Conservation (phyloP, 768 basidiomycete species). For the Tylopilus balloui region DNA sequence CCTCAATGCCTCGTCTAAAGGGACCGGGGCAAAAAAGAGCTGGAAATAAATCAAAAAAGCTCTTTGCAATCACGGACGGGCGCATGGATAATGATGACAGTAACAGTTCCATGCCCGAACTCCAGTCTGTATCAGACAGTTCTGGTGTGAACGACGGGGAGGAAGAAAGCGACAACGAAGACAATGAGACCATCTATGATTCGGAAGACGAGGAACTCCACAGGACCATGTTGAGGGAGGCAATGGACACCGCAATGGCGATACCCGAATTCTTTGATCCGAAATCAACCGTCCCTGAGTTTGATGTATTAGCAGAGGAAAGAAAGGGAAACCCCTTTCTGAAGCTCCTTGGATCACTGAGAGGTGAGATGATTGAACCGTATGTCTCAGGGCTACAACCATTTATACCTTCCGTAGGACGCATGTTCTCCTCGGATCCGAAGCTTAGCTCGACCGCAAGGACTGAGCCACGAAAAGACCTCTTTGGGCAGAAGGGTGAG, state of each 20-base stretch:
- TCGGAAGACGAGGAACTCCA: slow-evolving; percentile 67
- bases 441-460: slow-evolving; percentile 40
- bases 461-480: slow-evolving; percentile 30
- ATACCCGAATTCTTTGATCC: slow-evolving; percentile 56
- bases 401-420: slow-evolving; percentile 41
- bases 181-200: slow-evolving; percentile 50
- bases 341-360: slow-evolving; percentile 66
- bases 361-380: slow-evolving; percentile 43
- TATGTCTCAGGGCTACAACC: not conserved
- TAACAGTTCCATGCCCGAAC: slow-evolving; percentile 58
- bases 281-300: slow-evolving; percentile 41
- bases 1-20: slow-evolving; percentile 6
- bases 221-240: slow-evolving; percentile 57
- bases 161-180: slow-evolving; percentile 32
- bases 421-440: slow-evolving; percentile 52
- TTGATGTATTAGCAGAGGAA: slow-evolving; percentile 42
- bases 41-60: slow-evolving; percentile 31
- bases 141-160: slow-evolving; percentile 41
- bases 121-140: slow-evolving; percentile 63
- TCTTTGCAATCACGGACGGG: slow-evolving; percentile 50
- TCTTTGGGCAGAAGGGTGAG: slow-evolving; percentile 21
- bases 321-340: slow-evolving; percentile 73
- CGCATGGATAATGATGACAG: slow-evolving; percentile 36
- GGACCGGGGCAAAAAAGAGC: slow-evolving; percentile 15
- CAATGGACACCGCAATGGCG: slow-evolving; percentile 64